These are phyloP conservation scores for Paspalum vaginatum DNA, from an alignment of 176 grass and related monocot species.

Conservation along the genomic window DNA sequence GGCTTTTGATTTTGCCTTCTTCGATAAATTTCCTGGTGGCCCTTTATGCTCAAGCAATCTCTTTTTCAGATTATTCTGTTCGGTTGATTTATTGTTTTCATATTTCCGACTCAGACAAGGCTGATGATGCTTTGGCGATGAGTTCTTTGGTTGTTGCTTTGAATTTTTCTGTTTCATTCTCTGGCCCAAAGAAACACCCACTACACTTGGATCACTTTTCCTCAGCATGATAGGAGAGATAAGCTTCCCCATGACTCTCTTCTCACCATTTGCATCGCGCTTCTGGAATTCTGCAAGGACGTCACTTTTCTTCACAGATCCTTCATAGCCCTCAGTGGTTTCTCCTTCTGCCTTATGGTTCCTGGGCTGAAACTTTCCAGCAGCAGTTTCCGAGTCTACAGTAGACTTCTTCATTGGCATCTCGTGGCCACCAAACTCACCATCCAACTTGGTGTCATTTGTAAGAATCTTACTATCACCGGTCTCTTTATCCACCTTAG, in stretches of 20 bases:
- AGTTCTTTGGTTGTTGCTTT: conserved; percentile 42
- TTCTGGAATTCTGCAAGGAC: background rate
- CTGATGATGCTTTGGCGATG: too few species aligned
- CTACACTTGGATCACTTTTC: conserved; percentile 59
- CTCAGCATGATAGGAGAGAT: conserved; percentile 49
- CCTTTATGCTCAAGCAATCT: conserved; percentile 60
- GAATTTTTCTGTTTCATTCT: conserved; percentile 41
- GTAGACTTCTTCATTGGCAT: background rate
- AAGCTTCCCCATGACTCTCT: conserved; percentile 43
- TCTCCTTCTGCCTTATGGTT: conserved; percentile 29
- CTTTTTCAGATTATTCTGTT: conserved; percentile 52
- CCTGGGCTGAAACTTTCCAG: conserved; percentile 27
- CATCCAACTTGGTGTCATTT: conserved; percentile 22
- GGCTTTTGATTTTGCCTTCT: conserved; percentile 50
- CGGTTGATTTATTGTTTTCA: conserved; percentile 27
- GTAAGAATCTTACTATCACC: conserved; percentile 21
- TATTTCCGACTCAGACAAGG: conserved; percentile 30
- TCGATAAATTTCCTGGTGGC: conserved; percentile 45
- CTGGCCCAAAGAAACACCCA: conserved; percentile 50
- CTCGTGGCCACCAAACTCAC: conserved; percentile 25
- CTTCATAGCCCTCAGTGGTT: conserved; percentile 17
- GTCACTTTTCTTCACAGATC: conserved; percentile 34
- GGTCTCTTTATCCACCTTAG: conserved; percentile 15
- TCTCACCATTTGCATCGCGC: conserved; percentile 39
- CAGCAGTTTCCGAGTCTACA: background rate